Percentiles rank a stretch among this genome's conserved stretches.
Conservation (phyloP, 2,329 filamentous ascomycete genomes). For the Aspergillus cejpii region DNA sequence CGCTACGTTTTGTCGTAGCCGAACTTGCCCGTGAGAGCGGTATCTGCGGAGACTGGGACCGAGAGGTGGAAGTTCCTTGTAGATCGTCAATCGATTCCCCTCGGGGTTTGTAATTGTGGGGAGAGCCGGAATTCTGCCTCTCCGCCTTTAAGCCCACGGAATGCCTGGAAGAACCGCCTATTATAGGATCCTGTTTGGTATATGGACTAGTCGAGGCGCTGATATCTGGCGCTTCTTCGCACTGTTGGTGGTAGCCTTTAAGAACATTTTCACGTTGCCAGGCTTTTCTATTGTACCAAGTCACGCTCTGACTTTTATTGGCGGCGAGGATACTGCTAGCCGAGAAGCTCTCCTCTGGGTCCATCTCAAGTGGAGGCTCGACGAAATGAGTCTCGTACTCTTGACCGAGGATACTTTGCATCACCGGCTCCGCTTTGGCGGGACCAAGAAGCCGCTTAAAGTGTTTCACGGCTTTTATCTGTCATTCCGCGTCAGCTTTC, state of each 20-base stretch:
- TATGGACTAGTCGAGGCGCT: constrained; percentile 13
- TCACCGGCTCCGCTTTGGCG: constrained; percentile 44
- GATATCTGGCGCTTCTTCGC: constrained; percentile 10
- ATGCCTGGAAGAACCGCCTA: constrained; percentile 12
- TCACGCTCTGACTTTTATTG: constrained; percentile 29
- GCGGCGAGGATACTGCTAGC: constrained; percentile 14
- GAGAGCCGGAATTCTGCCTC: constrained; percentile 23
- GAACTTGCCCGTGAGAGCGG: constrained; percentile 27
- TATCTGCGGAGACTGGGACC: constrained; percentile 25
- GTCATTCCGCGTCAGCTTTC: constrained; percentile 5
- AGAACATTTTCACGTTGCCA: constrained; percentile 47
- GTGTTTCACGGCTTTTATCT: constrained; percentile 85
- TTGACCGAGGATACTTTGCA: constrained; percentile 55
- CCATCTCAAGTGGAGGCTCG: constrained; percentile 51
- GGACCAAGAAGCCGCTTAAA: constrained; percentile 70
- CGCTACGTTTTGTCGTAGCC: constrained; percentile 32
- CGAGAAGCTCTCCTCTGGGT: constrained; percentile 31
- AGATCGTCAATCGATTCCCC: constrained; percentile 15
- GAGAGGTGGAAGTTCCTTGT: constrained; percentile 17
- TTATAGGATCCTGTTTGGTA: constrained; percentile 12
- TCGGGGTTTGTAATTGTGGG: constrained; percentile 17
- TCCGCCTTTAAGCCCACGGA: constrained; percentile 17
- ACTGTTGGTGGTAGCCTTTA: constrained; percentile 46
- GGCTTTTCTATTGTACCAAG: constrained; percentile 46
- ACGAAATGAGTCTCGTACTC: constrained; percentile 50